These are phyloP conservation scores for Rasamsonia emersonii DNA, from an alignment of 2,329 filamentous ascomycete species.

Conservation along the genomic window DNA sequence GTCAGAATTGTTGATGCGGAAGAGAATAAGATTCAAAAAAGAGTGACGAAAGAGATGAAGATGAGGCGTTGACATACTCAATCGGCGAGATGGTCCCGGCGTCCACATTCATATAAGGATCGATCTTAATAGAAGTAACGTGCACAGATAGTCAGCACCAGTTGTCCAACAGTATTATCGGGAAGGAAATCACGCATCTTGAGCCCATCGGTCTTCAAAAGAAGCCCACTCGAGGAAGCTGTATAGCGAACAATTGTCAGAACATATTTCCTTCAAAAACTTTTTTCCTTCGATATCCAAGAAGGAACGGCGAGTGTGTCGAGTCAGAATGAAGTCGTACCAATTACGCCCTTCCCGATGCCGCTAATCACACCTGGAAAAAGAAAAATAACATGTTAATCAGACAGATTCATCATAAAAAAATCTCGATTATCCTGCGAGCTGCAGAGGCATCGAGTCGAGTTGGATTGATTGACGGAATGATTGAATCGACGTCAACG, in stretches of 20 bases:
- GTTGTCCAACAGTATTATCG: background rate
- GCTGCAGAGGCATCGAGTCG: background rate
- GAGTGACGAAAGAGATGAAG: too few species aligned
- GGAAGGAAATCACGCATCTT: constrained; percentile 31
- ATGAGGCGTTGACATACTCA: constrained; percentile 1
- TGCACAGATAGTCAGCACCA: constrained; percentile 5
- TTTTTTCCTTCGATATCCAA: background rate
- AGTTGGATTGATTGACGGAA: constrained; percentile 7
- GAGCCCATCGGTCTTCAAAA: constrained; percentile 71
- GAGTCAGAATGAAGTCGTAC: background rate
- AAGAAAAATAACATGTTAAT: background rate
- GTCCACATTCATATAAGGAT: constrained; percentile 69
- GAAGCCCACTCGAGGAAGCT: constrained; percentile 58
- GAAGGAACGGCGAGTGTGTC: too few species aligned
- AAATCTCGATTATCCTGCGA: too few species aligned
- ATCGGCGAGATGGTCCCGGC: constrained; percentile 64
- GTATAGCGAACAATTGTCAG: background rate
- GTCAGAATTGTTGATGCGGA: too few species aligned
- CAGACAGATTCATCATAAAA: background rate
- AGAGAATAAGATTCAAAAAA: too few species aligned
- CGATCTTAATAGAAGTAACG: constrained; percentile 60
- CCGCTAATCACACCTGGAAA: constrained; percentile 28
- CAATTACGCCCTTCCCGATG: constrained; percentile 51
- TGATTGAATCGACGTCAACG: constrained; percentile 23
- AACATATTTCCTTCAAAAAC: background rate